phyloP scores from a whole-genome alignment of 805 yeast species.

The Nakazawaea anatomiae region DNA sequence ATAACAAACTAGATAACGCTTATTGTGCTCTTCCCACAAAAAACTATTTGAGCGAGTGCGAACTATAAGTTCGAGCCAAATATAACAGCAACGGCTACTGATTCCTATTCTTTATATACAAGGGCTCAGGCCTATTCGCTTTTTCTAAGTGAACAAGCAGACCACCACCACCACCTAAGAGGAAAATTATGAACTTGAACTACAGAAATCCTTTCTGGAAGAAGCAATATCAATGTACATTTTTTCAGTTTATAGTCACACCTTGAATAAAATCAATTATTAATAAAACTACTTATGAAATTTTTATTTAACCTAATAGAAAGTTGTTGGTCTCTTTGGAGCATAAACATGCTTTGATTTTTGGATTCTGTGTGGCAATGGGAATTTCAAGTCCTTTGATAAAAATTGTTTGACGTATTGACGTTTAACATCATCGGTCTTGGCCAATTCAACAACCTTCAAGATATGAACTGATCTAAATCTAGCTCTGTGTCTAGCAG shows the following conservation, averaged over 20 bases:
- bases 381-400: conserved; percentile 95
- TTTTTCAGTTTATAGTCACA: not conserved
- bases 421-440: conserved; percentile 97
- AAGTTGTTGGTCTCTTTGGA: conserved; percentile 94
- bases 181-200: too few relatives aligned
- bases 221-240: not conserved
- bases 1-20: too few relatives aligned
- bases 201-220: too few relatives aligned
- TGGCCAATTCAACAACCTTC: conserved; percentile 98
- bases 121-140: too few relatives aligned
- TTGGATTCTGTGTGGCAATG: conserved; percentile 99
- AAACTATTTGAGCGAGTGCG: too few relatives aligned
- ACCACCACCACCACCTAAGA: too few relatives aligned
- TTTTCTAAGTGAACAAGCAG: too few relatives aligned
- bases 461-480: conserved; percentile 99
- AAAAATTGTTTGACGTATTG: conserved; percentile 98
- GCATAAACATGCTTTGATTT: conserved; percentile 85
- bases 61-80: too few relatives aligned
- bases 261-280: conserved; percentile 1
- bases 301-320: conserved; percentile 57
- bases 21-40: too few relatives aligned
- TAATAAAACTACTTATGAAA: not conserved
- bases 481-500: conserved; percentile 99
- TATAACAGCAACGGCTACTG: too few relatives aligned
- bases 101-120: too few relatives aligned